These are phyloP conservation scores for Epichloe uncinata DNA, from an alignment of 2,329 filamentous ascomycete genomes.

Conservation along the genomic window DNA sequence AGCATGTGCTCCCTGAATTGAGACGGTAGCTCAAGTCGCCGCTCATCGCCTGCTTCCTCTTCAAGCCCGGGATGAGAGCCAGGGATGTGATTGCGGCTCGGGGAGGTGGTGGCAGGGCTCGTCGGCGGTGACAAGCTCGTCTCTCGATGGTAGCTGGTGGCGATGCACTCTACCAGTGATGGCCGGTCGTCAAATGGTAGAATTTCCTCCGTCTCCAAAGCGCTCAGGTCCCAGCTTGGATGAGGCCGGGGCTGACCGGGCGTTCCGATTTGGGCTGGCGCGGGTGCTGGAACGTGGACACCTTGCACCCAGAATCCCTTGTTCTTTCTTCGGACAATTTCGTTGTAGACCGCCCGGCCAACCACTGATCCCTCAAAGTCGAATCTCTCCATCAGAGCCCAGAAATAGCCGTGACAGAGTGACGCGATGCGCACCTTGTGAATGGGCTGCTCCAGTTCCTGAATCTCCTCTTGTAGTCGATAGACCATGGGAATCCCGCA, in stretches of 20 bases:
- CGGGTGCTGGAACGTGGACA: conserved; percentile 55
- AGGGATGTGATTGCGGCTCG: conserved; percentile 49
- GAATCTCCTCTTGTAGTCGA: conserved; percentile 73
- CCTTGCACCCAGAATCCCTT: conserved; percentile 69
- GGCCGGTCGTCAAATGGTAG: conserved; percentile 63
- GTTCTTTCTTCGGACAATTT: conserved; percentile 60
- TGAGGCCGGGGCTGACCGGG: conserved; percentile 32
- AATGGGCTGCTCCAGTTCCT: conserved; percentile 47
- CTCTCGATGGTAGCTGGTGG: conserved; percentile 57
- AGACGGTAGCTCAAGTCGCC: conserved; percentile 46
- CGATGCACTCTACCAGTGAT: conserved; percentile 61
- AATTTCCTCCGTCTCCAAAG: conserved; percentile 49
- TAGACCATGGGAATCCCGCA: conserved; percentile 81
- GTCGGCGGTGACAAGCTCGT: conserved; percentile 48
- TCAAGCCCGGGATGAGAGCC: conserved; percentile 30
- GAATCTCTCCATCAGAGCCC: conserved; percentile 64
- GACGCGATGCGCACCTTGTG: conserved; percentile 71
- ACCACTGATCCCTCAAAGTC: conserved; percentile 57
- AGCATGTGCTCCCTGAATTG: conserved; percentile 64
- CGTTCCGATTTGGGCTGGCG: conserved; percentile 46
- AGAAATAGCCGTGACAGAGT: conserved; percentile 81
- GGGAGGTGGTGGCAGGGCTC: conserved; percentile 55
- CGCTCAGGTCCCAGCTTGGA: conserved; percentile 34
- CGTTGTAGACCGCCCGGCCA: conserved; percentile 58
- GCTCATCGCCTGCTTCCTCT: conserved; percentile 19